phyloP scores from a whole-genome alignment of 2,329 filamentous ascomycete species.

The Calonectria pauciramosa region DNA sequence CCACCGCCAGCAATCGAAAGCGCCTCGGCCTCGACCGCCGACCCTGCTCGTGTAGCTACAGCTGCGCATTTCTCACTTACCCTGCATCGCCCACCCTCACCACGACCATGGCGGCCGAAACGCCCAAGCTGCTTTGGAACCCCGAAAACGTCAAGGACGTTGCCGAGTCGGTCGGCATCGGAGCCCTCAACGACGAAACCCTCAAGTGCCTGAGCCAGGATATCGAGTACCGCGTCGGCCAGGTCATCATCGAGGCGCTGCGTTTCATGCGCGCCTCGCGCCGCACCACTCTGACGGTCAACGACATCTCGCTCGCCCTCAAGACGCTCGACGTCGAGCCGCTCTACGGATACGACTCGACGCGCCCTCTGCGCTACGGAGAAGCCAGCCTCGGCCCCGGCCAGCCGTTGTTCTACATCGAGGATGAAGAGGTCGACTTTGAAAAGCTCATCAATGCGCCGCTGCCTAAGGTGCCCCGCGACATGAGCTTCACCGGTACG shows the following conservation, averaged over 20 bases:
- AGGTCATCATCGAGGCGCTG: slow-evolving; percentile 92
- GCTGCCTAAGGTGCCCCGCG: slow-evolving; percentile 92
- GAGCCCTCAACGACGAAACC: slow-evolving; percentile 85
- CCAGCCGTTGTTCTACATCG: slow-evolving; percentile 95
- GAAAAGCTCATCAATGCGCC: slow-evolving; percentile 99
- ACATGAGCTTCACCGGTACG: slow-evolving; percentile 90
- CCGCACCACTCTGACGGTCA: slow-evolving; percentile 88
- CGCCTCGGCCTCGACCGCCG: background rate
- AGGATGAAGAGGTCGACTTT: slow-evolving; percentile 98
- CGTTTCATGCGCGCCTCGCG: slow-evolving; percentile 96
- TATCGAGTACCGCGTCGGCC: slow-evolving; percentile 93
- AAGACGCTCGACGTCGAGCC: slow-evolving; percentile 92
- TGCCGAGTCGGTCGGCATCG: slow-evolving; percentile 94
- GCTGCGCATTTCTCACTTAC: background rate
- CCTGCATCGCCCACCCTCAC: background rate
- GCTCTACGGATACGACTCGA: slow-evolving; percentile 95
- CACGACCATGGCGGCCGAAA: slow-evolving; percentile 53
- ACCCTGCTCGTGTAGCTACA: background rate
- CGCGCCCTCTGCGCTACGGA: slow-evolving; percentile 88
- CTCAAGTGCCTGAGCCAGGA: slow-evolving; percentile 91
- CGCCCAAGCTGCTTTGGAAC: slow-evolving; percentile 85
- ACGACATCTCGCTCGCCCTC: slow-evolving; percentile 90
- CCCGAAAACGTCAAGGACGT: slow-evolving; percentile 96
- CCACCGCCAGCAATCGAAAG: background rate
- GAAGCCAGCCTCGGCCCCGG: slow-evolving; percentile 94